Evolutionary conservation across 257 asterid genomes (phyloP).

Genomic region (Solanum sejunctum): DNA sequence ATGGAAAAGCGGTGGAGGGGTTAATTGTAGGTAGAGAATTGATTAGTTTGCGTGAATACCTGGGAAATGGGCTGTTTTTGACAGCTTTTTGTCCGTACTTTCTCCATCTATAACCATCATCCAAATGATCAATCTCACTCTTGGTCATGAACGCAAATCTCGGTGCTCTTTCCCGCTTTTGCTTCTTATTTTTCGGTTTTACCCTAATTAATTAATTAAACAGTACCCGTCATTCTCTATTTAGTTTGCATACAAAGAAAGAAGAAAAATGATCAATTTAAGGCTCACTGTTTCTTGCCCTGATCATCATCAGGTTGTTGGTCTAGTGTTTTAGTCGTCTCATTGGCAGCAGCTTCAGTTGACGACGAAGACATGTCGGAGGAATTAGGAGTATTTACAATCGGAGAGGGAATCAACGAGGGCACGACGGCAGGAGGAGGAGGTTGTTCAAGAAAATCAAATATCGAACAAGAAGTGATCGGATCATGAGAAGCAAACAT

Average conservation of each 20-base stretch:
- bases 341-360: constrained; percentile 36
- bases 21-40: background rate
- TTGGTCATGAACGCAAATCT: constrained; percentile 96
- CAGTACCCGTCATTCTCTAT: background rate
- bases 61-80: constrained; percentile 88
- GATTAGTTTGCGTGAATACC: constrained; percentile 17
- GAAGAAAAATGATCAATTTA: background rate
- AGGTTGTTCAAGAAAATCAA: background rate
- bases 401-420: background rate
- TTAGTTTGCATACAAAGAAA: background rate
- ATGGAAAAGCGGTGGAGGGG: background rate
- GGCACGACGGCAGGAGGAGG: background rate
- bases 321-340: constrained; percentile 1
- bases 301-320: constrained; percentile 18
- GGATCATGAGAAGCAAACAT: background rate
- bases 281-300: constrained; percentile 37
- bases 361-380: constrained; percentile 53
- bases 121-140: constrained; percentile 81
- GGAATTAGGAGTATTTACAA: constrained; percentile 25
- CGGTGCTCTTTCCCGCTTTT: constrained; percentile 57
- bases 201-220: constrained; percentile 18
- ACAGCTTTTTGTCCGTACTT: constrained; percentile 96
- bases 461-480: background rate
- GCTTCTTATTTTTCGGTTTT: constrained; percentile 64
- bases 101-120: constrained; percentile 96